Conservation (phyloP, 2,329 filamentous ascomycete genomes). For the Aspergillus cejpii region DNA sequence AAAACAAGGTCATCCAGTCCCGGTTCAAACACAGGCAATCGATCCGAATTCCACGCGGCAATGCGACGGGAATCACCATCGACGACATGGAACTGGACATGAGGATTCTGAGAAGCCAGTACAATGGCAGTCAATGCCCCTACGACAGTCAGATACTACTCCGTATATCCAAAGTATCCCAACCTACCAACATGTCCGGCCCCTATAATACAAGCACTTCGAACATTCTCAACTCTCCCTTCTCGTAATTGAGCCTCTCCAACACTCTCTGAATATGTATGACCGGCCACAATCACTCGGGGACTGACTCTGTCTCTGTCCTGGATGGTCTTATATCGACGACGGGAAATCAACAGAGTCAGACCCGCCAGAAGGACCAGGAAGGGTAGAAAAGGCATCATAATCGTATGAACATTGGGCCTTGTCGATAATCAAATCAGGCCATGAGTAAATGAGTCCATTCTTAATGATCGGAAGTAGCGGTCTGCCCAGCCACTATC, state of each 20-base stretch:
- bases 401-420: neutral
- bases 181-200: slow-evolving; percentile 23
- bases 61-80: slow-evolving; percentile 22
- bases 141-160: neutral
- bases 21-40: slow-evolving; percentile 22
- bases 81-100: slow-evolving; percentile 23
- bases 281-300: slow-evolving; percentile 15
- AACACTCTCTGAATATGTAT: slow-evolving; percentile 16
- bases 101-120: slow-evolving; percentile 23
- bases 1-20: slow-evolving; percentile 21
- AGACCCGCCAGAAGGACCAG: slow-evolving; percentile 15
- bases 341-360: slow-evolving; percentile 12
- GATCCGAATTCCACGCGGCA: slow-evolving; percentile 24
- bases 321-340: slow-evolving; percentile 10
- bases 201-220: slow-evolving; percentile 21
- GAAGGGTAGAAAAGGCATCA: slow-evolving; percentile 15
- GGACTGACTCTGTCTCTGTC: slow-evolving; percentile 2
- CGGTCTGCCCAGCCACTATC: neutral
- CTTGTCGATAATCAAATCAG: no score
- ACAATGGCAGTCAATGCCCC: slow-evolving; percentile 21
- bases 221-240: slow-evolving; percentile 13
- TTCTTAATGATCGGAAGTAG: neutral
- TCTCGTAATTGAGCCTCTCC: slow-evolving; percentile 1
- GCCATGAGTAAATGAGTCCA: neutral
- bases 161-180: no score